Percentiles rank a stretch among this genome's conserved stretches.
Evolutionary conservation across 2,329 filamentous ascomycete species (phyloP).

Genomic region (Colletotrichum lentis): DNA sequence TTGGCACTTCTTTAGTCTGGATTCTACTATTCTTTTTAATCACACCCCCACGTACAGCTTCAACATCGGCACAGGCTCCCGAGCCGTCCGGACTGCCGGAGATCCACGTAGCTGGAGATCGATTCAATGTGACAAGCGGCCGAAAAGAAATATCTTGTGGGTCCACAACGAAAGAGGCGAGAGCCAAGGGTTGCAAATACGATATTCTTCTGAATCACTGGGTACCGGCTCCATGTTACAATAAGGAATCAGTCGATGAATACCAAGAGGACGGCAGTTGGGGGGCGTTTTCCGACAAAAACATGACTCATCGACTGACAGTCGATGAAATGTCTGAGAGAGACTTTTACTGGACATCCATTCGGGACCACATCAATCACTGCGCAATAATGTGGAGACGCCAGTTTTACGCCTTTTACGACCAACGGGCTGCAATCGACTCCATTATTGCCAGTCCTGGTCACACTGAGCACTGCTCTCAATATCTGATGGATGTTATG

Average conservation of each 20-base stretch:
- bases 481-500: conserved; percentile 42
- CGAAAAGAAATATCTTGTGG: conserved; percentile 39
- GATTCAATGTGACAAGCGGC: conserved; percentile 40
- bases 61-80: not conserved
- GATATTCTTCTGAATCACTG: conserved; percentile 43
- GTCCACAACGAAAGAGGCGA: conserved; percentile 38
- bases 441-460: conserved; percentile 40
- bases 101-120: not conserved
- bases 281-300: conserved; percentile 41
- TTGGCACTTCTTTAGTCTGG: conserved; percentile 42
- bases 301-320: conserved; percentile 38
- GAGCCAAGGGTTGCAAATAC: conserved; percentile 39
- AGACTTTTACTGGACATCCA: conserved; percentile 41
- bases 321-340: conserved; percentile 40
- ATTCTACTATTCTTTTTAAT: conserved; percentile 37
- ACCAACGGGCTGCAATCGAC: conserved; percentile 40
- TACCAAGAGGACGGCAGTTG: conserved; percentile 43
- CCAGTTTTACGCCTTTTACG: conserved; percentile 42
- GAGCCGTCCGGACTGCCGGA: not conserved
- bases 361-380: conserved; percentile 43
- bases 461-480: conserved; percentile 44
- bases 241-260: conserved; percentile 41
- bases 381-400: conserved; percentile 43
- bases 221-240: conserved; percentile 40
- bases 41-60: conserved; percentile 14